Evolutionary conservation across 139 green algal species (phyloP).

Genomic region (Mychonastes homosphaera): DNA sequence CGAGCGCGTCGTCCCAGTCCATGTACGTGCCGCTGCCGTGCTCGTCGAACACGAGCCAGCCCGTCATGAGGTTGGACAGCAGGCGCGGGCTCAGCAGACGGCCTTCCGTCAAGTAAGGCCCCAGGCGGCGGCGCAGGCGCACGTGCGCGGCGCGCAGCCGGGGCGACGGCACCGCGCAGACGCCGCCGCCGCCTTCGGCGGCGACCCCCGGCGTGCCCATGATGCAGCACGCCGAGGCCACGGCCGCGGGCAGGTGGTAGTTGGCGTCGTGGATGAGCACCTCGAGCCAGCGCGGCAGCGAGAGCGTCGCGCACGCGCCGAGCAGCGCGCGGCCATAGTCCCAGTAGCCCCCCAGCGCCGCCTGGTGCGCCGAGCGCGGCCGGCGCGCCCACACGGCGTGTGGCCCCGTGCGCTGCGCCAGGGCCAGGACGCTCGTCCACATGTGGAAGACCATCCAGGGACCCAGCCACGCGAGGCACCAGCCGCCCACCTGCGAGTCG

Average conservation of each 20-base stretch:
- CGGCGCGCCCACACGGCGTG: constrained; percentile 27
- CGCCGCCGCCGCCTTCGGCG: neutral
- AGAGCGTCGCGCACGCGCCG: constrained; percentile 32
- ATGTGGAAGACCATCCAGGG: constrained; percentile 46
- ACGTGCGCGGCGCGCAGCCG: constrained; percentile 3
- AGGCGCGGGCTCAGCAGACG: constrained; percentile 15
- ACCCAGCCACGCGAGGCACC: constrained; percentile 27
- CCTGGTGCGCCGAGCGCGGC: too few relatives aligned
- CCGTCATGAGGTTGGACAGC: constrained; percentile 34
- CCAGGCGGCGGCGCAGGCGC: constrained; percentile 21
- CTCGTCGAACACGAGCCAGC: constrained; percentile 40
- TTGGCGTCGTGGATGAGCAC: constrained; percentile 40
- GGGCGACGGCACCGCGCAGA: too few relatives aligned
- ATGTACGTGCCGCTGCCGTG: constrained; percentile 20
- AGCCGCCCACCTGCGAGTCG: constrained; percentile 12
- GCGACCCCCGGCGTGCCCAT: neutral
- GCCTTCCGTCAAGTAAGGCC: constrained; percentile 27
- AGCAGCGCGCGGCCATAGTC: constrained; percentile 27
- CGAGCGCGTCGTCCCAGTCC: constrained; percentile 16
- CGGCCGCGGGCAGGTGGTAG: constrained; percentile 29
- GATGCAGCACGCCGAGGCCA: neutral
- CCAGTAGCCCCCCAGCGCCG: constrained; percentile 8
- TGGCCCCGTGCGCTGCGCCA: constrained; percentile 33
- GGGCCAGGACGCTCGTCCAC: constrained; percentile 28
- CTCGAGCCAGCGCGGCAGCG: constrained; percentile 35